These are phyloP conservation scores for Hibiscus mutabilis DNA, from an alignment of 345 rosid genomes.

Conservation along the genomic window DNA sequence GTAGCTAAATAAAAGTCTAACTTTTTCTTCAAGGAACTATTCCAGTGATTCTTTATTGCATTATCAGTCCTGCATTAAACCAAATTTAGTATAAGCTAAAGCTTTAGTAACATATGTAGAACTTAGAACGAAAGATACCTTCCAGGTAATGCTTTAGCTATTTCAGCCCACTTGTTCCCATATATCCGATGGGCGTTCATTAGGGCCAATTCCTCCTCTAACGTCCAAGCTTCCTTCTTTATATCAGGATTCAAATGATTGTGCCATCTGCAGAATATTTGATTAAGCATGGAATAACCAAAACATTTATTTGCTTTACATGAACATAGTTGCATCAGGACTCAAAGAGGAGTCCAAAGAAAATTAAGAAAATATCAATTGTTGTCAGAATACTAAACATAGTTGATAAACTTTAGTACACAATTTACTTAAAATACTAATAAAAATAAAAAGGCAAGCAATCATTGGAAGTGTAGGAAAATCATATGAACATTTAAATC, in stretches of 20 bases:
- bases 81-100: neutral
- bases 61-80: slow-evolving; percentile 73
- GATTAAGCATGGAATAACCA: neutral
- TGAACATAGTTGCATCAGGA: no score
- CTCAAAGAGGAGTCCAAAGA: no score
- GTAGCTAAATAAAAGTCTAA: slow-evolving; percentile 60
- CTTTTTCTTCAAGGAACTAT: slow-evolving; percentile 91
- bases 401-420: neutral
- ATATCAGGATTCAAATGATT: slow-evolving; percentile 97
- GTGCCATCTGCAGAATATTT: slow-evolving; percentile 71
- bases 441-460: no score
- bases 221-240: slow-evolving; percentile 90
- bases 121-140: slow-evolving; percentile 39
- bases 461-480: no score
- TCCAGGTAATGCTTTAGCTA: slow-evolving; percentile 89
- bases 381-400: neutral
- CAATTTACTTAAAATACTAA: neutral
- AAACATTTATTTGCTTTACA: neutral
- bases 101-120: neutral
- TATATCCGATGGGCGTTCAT: slow-evolving; percentile 68
- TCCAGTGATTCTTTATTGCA: slow-evolving; percentile 95
- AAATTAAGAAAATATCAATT: neutral
- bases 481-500: neutral
- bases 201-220: slow-evolving; percentile 78
- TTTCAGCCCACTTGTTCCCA: slow-evolving; percentile 99